Conservation (phyloP, 2,329 filamentous ascomycete species). For the Paraphaeosphaeria minitans region DNA sequence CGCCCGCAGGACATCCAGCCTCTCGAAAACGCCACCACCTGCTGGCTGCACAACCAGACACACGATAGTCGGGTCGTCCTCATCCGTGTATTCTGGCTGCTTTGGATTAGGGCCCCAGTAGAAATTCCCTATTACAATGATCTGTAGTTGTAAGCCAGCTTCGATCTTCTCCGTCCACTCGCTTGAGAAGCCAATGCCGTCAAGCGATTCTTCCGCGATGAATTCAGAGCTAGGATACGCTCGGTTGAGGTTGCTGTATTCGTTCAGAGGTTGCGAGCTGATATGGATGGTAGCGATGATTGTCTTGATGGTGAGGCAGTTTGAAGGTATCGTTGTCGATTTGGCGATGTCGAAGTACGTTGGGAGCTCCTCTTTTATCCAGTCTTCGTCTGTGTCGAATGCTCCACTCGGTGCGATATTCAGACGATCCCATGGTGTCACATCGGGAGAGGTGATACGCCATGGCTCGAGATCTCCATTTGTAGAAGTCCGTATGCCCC, state of each 20-base stretch:
- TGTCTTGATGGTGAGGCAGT: constrained; percentile 11
- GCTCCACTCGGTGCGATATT: neutral
- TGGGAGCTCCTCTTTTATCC: neutral
- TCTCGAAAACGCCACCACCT: neutral
- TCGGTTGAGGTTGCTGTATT: constrained; percentile 1
- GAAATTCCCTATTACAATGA: constrained; percentile 1
- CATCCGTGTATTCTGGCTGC: constrained; percentile 5
- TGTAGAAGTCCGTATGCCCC: neutral
- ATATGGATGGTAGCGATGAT: constrained; percentile 3
- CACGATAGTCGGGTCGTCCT: constrained; percentile 4
- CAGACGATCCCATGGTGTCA: constrained; percentile 1
- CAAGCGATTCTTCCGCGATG: neutral
- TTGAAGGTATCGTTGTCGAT: neutral
- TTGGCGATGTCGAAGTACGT: neutral
- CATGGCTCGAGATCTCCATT: neutral
- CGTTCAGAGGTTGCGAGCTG: neutral
- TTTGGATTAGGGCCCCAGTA: neutral
- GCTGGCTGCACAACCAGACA: constrained; percentile 3
- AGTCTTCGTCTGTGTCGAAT: neutral
- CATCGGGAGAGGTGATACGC: neutral
- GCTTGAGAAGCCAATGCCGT: neutral
- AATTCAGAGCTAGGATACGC: constrained; percentile 3
- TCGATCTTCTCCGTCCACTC: neutral
- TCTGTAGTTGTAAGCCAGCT: neutral
- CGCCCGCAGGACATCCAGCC: neutral